Conservation (phyloP, 768 basidiomycete genomes). For the Pisolithus orientalis region DNA sequence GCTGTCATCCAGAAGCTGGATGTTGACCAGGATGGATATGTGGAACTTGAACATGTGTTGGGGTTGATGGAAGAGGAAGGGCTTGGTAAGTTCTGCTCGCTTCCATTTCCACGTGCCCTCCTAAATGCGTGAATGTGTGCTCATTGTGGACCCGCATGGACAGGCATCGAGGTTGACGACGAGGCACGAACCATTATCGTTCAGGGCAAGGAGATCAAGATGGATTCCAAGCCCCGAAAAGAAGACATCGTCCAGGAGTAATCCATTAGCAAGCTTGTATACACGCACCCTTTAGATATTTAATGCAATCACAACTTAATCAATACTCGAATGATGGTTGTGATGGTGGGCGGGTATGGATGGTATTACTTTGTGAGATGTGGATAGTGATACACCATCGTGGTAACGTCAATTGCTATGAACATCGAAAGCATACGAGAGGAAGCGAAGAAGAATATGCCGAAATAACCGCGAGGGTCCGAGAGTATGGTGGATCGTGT, state of each 20-base stretch:
- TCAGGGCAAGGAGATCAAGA: slow-evolving; percentile 74
- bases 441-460: background rate
- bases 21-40: slow-evolving; percentile 92
- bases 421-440: background rate
- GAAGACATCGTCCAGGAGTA: slow-evolving; percentile 90
- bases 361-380: background rate
- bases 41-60: slow-evolving; percentile 91
- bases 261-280: slow-evolving; percentile 3
- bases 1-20: slow-evolving; percentile 90
- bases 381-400: background rate
- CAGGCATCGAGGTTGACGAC: slow-evolving; percentile 81
- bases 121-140: background rate
- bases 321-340: background rate
- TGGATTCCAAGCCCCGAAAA: slow-evolving; percentile 76
- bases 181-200: slow-evolving; percentile 78
- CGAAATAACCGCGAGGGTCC: slow-evolving; percentile 16
- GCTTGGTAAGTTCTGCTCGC: slow-evolving; percentile 43
- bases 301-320: background rate
- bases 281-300: background rate
- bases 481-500: no score
- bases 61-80: slow-evolving; percentile 86
- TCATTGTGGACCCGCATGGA: slow-evolving; percentile 3
- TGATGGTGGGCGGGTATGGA: background rate
- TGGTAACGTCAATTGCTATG: background rate
- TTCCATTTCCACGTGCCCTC: background rate